phyloP scores from a whole-genome alignment of 1,284 basidiomycete species.

The Leccinum pallidistipes region DNA sequence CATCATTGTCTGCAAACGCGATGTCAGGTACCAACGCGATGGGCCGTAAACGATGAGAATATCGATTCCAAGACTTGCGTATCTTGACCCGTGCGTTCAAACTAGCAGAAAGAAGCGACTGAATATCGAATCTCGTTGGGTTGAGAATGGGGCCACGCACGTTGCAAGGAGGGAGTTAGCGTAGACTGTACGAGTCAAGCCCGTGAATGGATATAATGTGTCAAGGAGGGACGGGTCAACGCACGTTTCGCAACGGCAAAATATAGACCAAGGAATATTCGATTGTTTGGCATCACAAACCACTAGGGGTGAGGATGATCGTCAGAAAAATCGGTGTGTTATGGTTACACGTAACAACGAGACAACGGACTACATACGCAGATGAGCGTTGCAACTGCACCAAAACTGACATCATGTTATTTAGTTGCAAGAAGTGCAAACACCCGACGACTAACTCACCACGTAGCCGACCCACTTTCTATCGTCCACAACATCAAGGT shows the following conservation, averaged over 20 bases:
- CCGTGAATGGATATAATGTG: too few species aligned
- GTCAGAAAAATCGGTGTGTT: not conserved
- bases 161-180: slow-evolving; percentile 31
- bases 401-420: slow-evolving; percentile 31
- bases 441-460: slow-evolving; percentile 29
- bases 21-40: slow-evolving; percentile 1
- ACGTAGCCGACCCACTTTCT: slow-evolving; percentile 49
- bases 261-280: slow-evolving; percentile 46
- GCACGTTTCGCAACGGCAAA: slow-evolving; percentile 50
- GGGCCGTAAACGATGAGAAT: not conserved
- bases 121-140: too few species aligned
- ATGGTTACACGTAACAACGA: not conserved
- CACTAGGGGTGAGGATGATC: slow-evolving; percentile 35
- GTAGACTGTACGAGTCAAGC: slow-evolving; percentile 15
- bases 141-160: too few species aligned
- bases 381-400: slow-evolving; percentile 40
- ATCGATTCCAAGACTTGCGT: not conserved
- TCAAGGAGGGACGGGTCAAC: too few species aligned
- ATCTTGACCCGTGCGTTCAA: too few species aligned
- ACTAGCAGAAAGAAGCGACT: too few species aligned
- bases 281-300: slow-evolving; percentile 40
- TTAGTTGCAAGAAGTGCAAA: not conserved
- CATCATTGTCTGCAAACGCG: not conserved
- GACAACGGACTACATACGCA: slow-evolving; percentile 37
- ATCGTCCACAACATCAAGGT: slow-evolving; percentile 50